These are phyloP conservation scores for Candida morakotiae DNA, from an alignment of 805 yeast species.

Conservation along the genomic window DNA sequence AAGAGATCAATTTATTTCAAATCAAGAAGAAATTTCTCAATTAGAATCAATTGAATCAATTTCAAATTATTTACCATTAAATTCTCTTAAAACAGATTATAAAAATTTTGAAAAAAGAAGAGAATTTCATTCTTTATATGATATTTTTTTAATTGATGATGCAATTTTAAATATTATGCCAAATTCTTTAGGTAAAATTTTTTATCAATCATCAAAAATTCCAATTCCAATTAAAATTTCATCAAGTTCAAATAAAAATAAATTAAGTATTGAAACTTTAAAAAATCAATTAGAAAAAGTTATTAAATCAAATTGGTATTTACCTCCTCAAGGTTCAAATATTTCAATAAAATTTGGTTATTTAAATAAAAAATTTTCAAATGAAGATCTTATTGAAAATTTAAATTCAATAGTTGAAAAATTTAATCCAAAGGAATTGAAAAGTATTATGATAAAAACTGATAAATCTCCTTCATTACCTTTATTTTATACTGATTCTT, in stretches of 20 bases:
- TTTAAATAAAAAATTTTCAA: conserved; percentile 30
- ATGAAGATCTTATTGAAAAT: conserved; percentile 56
- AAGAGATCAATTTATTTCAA: conserved; percentile 53
- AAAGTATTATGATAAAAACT: conserved; percentile 63
- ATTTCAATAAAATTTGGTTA: conserved; percentile 66
- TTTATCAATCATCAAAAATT: conserved; percentile 53
- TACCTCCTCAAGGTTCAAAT: conserved; percentile 72
- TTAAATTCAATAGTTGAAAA: conserved; percentile 48
- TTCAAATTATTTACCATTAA: conserved; percentile 59
- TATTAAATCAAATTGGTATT: conserved; percentile 53
- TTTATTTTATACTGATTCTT: conserved; percentile 60
- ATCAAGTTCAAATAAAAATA: conserved; percentile 26
- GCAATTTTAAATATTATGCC: conserved; percentile 78
- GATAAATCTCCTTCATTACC: conserved; percentile 80
- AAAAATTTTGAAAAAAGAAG: conserved; percentile 88
- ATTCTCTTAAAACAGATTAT: conserved; percentile 77
- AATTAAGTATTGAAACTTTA: conserved; percentile 47
- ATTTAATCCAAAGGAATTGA: conserved; percentile 45
- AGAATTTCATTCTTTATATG: conserved; percentile 62
- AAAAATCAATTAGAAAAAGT: conserved; percentile 57
- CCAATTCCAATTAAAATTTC: conserved; percentile 43
- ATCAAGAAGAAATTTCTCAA: conserved; percentile 38
- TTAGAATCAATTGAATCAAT: conserved; percentile 49
- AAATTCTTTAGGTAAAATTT: conserved; percentile 73
- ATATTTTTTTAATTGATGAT: conserved; percentile 82